phyloP scores from a whole-genome alignment of 2,329 filamentous ascomycete genomes.

The Sphaerulina musiva region DNA sequence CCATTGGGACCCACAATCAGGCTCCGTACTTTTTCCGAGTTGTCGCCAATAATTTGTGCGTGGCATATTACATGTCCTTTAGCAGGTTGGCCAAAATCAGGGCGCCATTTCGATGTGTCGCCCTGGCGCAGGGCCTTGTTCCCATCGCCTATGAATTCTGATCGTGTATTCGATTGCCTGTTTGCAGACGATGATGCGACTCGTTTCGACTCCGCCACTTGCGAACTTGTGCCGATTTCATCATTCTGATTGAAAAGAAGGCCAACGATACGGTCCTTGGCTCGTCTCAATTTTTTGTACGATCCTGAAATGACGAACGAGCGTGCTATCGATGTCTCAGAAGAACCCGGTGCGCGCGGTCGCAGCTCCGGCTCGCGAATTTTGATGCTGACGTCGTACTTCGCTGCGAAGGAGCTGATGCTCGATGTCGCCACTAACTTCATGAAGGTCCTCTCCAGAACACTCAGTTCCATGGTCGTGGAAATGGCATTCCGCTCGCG shows the following conservation, averaged over 20 bases:
- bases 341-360: neutral
- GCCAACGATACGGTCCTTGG: neutral
- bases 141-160: too few species aligned
- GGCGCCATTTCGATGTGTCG: too few species aligned
- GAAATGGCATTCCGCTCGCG: neutral
- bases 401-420: neutral
- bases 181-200: neutral
- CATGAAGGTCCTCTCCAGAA: conserved; percentile 9
- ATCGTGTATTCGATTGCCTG: neutral
- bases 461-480: conserved; percentile 2
- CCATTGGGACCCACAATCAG: neutral
- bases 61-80: neutral
- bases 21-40: neutral
- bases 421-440: conserved; percentile 3
- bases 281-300: neutral
- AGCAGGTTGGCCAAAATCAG: neutral
- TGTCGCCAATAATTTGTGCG: neutral
- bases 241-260: neutral
- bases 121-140: too few species aligned
- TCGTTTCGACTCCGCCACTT: neutral
- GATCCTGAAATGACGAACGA: conserved; percentile 11
- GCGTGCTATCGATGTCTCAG: neutral
- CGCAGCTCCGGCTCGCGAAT: conserved; percentile 12
- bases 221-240: too few species aligned
- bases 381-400: conserved; percentile 2